Percentiles rank a stretch among this genome's conserved stretches.
phyloP scores from a whole-genome alignment of 179 eudicot genomes.

The Corrigiola litoralis region DNA sequence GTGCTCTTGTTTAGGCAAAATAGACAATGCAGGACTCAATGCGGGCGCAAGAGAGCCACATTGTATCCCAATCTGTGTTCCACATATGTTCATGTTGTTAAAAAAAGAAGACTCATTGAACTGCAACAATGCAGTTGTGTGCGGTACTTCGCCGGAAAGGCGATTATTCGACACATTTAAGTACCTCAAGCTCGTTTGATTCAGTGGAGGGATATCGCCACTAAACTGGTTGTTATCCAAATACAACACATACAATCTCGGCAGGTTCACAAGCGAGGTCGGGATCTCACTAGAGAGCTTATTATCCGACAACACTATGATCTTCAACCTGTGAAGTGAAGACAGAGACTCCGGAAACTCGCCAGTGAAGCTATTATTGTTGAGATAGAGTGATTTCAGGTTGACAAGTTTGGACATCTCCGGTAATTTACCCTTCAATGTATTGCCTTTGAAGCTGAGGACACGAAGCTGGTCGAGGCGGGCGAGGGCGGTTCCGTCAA shows the following conservation, averaged over 20 bases:
- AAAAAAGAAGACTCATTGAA: constrained; percentile 58
- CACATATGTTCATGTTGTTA: constrained; percentile 54
- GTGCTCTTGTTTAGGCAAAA: neutral
- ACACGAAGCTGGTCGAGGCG: constrained; percentile 56
- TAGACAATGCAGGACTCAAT: constrained; percentile 19
- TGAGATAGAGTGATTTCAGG: constrained; percentile 36
- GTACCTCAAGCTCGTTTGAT: constrained; percentile 48
- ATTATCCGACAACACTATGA: constrained; percentile 30
- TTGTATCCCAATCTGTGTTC: constrained; percentile 30
- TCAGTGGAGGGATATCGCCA: constrained; percentile 59
- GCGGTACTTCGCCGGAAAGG: constrained; percentile 61
- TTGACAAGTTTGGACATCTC: constrained; percentile 28
- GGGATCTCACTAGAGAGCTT: constrained; percentile 45
- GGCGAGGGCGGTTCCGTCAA: constrained; percentile 34
- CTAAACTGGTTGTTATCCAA: constrained; percentile 48
- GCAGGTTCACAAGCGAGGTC: constrained; percentile 20
- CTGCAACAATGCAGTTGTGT: constrained; percentile 38
- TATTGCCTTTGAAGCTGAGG: constrained; percentile 46
- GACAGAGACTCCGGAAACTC: constrained; percentile 28
- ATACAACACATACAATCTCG: constrained; percentile 46
- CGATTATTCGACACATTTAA: constrained; percentile 60
- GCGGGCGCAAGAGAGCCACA: constrained; percentile 14
- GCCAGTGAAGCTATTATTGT: constrained; percentile 26
- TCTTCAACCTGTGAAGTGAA: constrained; percentile 32
- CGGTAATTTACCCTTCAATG: constrained; percentile 39